Evolutionary conservation across 345 rosid species (phyloP).

Genomic region (Eucalyptus victrix): DNA sequence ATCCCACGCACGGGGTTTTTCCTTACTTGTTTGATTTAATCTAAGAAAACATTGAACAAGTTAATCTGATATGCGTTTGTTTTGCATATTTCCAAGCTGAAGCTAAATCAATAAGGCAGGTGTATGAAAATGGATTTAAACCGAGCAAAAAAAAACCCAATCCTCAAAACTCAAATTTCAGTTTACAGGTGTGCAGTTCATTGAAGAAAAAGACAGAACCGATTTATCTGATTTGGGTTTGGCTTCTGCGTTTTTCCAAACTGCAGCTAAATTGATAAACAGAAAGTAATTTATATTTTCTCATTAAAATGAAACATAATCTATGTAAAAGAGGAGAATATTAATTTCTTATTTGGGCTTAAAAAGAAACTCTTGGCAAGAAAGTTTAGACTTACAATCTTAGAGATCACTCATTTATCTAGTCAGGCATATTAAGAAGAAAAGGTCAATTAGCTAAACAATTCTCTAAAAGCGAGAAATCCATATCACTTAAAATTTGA

Average conservation of each 20-base stretch:
- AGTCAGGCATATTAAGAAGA: background rate
- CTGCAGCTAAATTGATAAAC: background rate
- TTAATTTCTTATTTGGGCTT: background rate
- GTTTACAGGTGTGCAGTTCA: background rate
- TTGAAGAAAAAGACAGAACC: background rate
- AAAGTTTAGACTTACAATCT: background rate
- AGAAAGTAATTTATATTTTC: background rate
- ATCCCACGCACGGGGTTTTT: background rate
- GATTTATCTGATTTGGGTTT: background rate
- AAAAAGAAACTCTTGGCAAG: background rate
- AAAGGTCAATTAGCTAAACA: background rate
- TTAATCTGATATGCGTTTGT: background rate
- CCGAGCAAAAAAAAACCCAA: background rate
- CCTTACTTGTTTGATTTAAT: background rate
- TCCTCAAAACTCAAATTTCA: background rate
- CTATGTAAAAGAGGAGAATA: background rate
- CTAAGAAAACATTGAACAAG: background rate
- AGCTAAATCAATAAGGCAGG: background rate
- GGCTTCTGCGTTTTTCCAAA: background rate
- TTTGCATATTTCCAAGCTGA: background rate
- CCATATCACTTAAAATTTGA: background rate
- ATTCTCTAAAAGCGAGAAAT: background rate
- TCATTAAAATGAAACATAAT: background rate
- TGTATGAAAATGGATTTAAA: background rate
- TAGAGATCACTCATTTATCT: background rate